phyloP scores from a whole-genome alignment of 73 alveolate species.

The Paraurostyla sp. region DNA sequence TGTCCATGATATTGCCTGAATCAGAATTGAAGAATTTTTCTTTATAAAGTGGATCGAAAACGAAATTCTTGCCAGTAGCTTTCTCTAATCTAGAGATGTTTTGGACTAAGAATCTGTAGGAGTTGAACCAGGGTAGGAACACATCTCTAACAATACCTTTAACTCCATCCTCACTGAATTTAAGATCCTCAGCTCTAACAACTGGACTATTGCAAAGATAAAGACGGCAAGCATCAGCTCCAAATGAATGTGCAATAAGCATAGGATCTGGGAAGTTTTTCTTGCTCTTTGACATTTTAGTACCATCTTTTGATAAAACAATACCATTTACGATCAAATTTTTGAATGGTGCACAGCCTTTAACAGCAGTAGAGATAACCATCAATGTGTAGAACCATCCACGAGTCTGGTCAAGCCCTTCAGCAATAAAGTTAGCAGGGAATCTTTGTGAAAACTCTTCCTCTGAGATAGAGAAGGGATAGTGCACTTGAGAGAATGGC shows the following conservation, averaged over 20 bases:
- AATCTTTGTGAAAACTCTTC: constrained; percentile 95
- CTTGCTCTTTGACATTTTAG: constrained; percentile 98
- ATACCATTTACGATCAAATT: constrained; percentile 99
- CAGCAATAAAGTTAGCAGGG: constrained; percentile 99
- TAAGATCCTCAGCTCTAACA: constrained; percentile 96
- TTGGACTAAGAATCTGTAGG: constrained; percentile 97
- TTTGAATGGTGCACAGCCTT: constrained; percentile 95
- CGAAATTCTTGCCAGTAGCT: constrained; percentile 81
- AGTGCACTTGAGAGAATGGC: constrained; percentile 99
- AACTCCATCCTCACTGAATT: constrained; percentile 94
- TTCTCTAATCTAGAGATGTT: constrained; percentile 95
- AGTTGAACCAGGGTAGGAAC: constrained; percentile 98
- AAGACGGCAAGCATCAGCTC: constrained; percentile 96
- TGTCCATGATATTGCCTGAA: constrained; percentile 90
- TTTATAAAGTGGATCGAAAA: constrained; percentile 77
- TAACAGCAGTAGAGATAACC: constrained; percentile 97
- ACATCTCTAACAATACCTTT: constrained; percentile 92
- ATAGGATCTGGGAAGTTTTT: constrained; percentile 99
- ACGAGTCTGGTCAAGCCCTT: constrained; percentile 99
- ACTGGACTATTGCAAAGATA: constrained; percentile 96
- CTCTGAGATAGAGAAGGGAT: constrained; percentile 93
- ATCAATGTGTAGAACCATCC: constrained; percentile 98
- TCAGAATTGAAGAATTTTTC: constrained; percentile 44
- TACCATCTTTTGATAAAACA: constrained; percentile 97
- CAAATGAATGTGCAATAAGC: constrained; percentile 82